Evolutionary conservation across 345 rosid species (phyloP).

Genomic region (Odontarrhena argentea): DNA sequence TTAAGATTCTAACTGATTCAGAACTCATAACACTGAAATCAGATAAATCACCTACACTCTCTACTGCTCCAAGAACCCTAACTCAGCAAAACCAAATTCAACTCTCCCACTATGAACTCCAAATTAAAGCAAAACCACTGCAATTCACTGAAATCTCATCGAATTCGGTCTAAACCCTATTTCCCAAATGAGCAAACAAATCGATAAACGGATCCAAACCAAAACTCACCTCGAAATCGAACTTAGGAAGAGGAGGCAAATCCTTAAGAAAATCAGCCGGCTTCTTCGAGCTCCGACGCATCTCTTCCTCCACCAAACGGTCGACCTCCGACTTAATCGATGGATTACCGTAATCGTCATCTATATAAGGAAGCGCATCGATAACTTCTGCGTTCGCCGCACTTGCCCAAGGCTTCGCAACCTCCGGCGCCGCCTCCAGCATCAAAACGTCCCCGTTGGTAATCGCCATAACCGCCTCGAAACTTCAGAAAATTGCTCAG

Average conservation of each 20-base stretch:
- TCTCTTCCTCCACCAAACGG: slow-evolving; percentile 90
- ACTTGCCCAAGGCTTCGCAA: slow-evolving; percentile 65
- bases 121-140: slow-evolving; percentile 5
- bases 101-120: background rate
- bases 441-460: slow-evolving; percentile 63
- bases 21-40: slow-evolving; percentile 1
- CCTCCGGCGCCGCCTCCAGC: slow-evolving; percentile 75
- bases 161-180: background rate
- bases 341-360: slow-evolving; percentile 83
- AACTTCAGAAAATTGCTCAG: slow-evolving; percentile 9
- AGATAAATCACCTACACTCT: background rate
- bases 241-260: slow-evolving; percentile 70
- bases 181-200: slow-evolving; percentile 17
- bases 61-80: slow-evolving; percentile 16
- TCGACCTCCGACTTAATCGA: slow-evolving; percentile 80
- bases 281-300: slow-evolving; percentile 87
- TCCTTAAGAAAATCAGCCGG: slow-evolving; percentile 88
- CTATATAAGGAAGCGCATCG: slow-evolving; percentile 95
- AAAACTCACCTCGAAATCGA: slow-evolving; percentile 64
- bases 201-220: slow-evolving; percentile 4
- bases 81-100: background rate
- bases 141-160: background rate
- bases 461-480: slow-evolving; percentile 38
- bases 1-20: slow-evolving; percentile 8
- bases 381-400: slow-evolving; percentile 66